Evolutionary conservation across 164 flowering plant genomes (phyloP), one percentile per base, ranked within the genome.

Genomic region (Vitis labrusca): DNA sequence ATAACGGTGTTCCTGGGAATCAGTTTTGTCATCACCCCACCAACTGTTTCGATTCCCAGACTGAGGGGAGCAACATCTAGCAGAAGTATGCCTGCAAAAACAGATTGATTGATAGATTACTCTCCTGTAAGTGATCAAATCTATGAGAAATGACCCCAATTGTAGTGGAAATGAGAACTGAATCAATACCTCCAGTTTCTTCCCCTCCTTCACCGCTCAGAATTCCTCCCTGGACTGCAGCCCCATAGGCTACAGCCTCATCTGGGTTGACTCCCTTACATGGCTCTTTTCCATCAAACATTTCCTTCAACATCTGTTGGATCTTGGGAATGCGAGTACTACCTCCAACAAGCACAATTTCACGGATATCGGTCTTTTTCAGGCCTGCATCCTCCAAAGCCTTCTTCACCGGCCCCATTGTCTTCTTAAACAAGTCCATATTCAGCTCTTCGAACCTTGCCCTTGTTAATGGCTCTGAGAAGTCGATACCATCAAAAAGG

Each of bases 241-340:
- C 87, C 17, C 89, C 87, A 76, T 73, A 80, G 14, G 87, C 89
- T 15, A 84, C 89, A 69, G 89, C 89, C 72, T 86, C 87, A 67
- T 86, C 89, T 0, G 89, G 89, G 62, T 86, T 84, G 3, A 83
- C 71, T 63, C 86, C 86, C 72, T 79, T 83, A 68, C 56, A 78
- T 3, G 85, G 87, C 51, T 85, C 89, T 61, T 85, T 83, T 27
- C 89, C 89, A 68, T 82, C 79, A 63, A 85, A 85, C 17, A 70
- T 48, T 0, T 84, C 85, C 74, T 73, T 81, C 80, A 86, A 67
- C 51, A 84, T 61, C 58, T 86, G 82, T 48, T 84, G 89, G 10
- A 86, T 74, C 61, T 84, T 84, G 3, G 89, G 89, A 72, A 85
- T 85, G 15, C 89, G 32, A 27, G 89, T 84, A 51, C 87, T 83